Evolutionary conservation across 768 basidiomycete genomes (phyloP), one percentile per base, ranked within the genome.

Genomic region (Pleurotus djamor): DNA sequence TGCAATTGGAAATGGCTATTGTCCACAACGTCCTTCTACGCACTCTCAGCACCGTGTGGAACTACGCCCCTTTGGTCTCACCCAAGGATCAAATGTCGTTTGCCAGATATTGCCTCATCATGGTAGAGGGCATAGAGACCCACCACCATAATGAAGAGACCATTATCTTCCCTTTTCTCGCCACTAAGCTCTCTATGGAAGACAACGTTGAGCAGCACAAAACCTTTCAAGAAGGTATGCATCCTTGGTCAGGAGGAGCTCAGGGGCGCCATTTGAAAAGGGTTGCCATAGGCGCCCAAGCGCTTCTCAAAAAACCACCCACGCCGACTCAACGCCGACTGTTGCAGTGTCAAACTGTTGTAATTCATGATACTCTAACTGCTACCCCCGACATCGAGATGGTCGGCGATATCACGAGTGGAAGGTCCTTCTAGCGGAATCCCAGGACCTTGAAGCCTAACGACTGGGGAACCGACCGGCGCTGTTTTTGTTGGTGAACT

Each of bases 61-160:
- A 44, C 45, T 43, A 52, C 16, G 58, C 55, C 44, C 47, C 52
- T 33, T 50, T 48, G 12, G 54, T 43, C 7, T 14, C 45, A 17
- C 48, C 56, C 10, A 55, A 45, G 33, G 70, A 71, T 59, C 62
- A 59, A 33, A 50, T 35, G 28, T 58, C 66, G 0, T 72, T 70
- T 41, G 63, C 60, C 17, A 66, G 68, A 2, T 72, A 71, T 55
- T 58, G 60, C 13, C 59, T 68, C 5, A 28, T 63, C 4, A 59
- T 62, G 35, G 16, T 64, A 14, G 51, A 55, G 2, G 41, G 51
- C 8, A 51, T 72, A n/a, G 63, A 65, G 13, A 45, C 51, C 9
- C 71, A 72, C 47, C 71, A 72, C 43, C 61, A 69, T 33, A 62
- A 61, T 21, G 69, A 72, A 44, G 65, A 69, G 56, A 57, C 61